Percentiles rank a stretch among this genome's conserved stretches.
phyloP scores from a whole-genome alignment of 345 rosid species.

The Eucalyptus rudis region DNA sequence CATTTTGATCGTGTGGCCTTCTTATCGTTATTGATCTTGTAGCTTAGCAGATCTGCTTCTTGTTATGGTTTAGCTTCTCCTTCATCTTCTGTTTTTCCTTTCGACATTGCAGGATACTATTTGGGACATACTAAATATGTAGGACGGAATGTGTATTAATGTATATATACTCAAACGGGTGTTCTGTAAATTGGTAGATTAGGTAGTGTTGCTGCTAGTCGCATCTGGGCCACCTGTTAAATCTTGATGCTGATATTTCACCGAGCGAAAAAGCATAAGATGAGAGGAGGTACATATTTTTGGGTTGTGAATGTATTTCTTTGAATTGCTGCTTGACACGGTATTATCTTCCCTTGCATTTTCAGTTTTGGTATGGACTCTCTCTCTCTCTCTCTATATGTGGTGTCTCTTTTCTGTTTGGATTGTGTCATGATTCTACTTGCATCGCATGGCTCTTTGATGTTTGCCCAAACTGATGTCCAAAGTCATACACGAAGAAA shows the following conservation, averaged over 20 bases:
- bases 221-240: neutral
- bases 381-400: neutral
- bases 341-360: neutral
- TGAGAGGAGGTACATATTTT: neutral
- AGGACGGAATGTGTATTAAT: neutral
- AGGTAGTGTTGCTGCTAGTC: neutral
- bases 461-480: neutral
- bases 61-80: neutral
- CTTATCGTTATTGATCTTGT: neutral
- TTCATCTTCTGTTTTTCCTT: neutral
- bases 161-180: neutral
- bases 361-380: neutral
- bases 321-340: neutral
- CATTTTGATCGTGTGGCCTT: neutral
- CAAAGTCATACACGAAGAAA: neutral
- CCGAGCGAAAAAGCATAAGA: neutral
- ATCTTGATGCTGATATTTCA: neutral
- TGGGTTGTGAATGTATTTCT: neutral
- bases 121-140: neutral
- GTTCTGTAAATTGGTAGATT: neutral
- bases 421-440: neutral
- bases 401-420: neutral
- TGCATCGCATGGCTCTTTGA: neutral
- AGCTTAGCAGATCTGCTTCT: neutral
- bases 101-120: neutral